Evolutionary conservation across 257 asterid species (phyloP).

Genomic region (Coffea eugenioides): DNA sequence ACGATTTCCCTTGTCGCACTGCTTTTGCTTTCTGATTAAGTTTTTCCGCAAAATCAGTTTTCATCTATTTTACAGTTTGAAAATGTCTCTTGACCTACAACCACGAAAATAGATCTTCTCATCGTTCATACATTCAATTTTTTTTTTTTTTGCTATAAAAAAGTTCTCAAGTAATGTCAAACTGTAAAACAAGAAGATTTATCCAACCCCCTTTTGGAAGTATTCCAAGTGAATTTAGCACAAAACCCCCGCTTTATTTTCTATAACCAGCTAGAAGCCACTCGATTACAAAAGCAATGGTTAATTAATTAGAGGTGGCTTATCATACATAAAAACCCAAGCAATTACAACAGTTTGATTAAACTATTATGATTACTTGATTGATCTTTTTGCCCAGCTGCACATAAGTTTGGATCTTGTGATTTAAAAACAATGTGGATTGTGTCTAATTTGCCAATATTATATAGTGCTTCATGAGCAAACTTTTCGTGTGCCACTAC

Average conservation of each 20-base stretch:
- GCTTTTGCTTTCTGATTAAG: too few species aligned
- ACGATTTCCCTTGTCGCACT: too few species aligned
- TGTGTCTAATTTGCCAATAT: not conserved
- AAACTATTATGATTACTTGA: conserved; percentile 11
- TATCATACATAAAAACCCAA: conserved; percentile 19
- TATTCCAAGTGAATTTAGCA: not conserved
- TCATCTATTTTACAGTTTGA: too few species aligned
- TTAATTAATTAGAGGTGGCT: conserved; percentile 8
- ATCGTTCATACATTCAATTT: not conserved
- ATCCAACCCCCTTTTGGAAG: not conserved
- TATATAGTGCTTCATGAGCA: conserved; percentile 20
- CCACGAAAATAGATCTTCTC: not conserved
- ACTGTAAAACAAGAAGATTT: not conserved
- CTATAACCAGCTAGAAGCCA: not conserved
- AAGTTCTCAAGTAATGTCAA: not conserved
- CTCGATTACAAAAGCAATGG: not conserved
- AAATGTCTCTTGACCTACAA: not conserved
- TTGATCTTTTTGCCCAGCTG: conserved; percentile 26
- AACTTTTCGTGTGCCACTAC: conserved; percentile 62
- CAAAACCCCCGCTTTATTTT: not conserved
- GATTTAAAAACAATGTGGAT: conserved; percentile 25
- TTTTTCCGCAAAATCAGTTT: too few species aligned
- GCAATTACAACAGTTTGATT: conserved; percentile 15
- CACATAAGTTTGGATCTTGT: conserved; percentile 55
- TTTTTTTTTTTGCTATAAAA: too few species aligned